Conservation (phyloP, 805 yeast genomes). For the Wickerhamomyces canadensis region DNA sequence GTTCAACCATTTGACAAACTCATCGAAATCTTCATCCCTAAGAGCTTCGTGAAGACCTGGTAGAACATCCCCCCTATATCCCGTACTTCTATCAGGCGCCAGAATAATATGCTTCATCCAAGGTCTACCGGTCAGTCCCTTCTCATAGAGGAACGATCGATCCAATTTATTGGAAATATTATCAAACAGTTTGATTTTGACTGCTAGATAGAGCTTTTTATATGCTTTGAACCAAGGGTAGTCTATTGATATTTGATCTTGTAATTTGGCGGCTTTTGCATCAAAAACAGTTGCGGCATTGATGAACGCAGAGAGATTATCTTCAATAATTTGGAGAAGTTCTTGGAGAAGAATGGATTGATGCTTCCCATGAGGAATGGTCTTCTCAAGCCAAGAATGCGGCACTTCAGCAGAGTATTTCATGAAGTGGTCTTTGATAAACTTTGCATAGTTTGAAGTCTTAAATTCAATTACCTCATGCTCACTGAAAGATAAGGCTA, state of each 20-base stretch:
- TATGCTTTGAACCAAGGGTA: conserved; percentile 72
- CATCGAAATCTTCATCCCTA: conserved; percentile 37
- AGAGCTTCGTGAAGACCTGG: conserved; percentile 59
- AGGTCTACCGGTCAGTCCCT: conserved; percentile 42
- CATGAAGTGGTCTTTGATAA: conserved; percentile 34
- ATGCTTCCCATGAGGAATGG: too few species aligned
- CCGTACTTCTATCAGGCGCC: conserved; percentile 52
- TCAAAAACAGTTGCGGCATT: conserved; percentile 36
- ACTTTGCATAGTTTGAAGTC: conserved; percentile 41
- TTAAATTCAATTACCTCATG: conserved; percentile 48
- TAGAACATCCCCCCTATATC: conserved; percentile 44
- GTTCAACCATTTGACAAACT: conserved; percentile 9
- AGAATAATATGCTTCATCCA: conserved; percentile 64
- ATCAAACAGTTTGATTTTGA: conserved; percentile 50
- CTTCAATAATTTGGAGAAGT: conserved; percentile 7
- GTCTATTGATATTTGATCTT: conserved; percentile 50
- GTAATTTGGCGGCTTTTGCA: conserved; percentile 38
- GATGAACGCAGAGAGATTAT: conserved; percentile 3
- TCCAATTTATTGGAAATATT: conserved; percentile 50
- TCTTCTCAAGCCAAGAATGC: conserved; percentile 23
- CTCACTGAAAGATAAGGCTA: conserved; percentile 49
- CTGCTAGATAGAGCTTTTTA: conserved; percentile 53
- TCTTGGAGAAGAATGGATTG: conserved; percentile 3
- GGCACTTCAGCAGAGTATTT: conserved; percentile 23
- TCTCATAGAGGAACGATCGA: conserved; percentile 41